phyloP scores from a whole-genome alignment of 441 rosid genomes.

The Eruca vesicaria region DNA sequence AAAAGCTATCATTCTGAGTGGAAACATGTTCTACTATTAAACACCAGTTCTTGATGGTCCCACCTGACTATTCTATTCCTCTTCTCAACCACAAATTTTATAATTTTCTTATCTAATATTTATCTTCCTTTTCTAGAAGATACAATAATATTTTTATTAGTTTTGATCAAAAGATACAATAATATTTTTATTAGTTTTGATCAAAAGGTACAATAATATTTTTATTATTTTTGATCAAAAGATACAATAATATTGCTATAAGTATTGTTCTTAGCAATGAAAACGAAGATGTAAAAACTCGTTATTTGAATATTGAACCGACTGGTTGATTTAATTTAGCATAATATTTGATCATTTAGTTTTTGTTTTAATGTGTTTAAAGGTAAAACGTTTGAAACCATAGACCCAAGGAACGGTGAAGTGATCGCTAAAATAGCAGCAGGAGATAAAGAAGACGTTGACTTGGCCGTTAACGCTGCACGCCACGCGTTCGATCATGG shows the following conservation, averaged over 20 bases:
- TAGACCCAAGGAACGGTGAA: constrained; percentile 72
- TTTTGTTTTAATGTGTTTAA: constrained; percentile 9
- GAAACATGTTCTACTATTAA: constrained; percentile 5
- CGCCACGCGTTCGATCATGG: constrained; percentile 81
- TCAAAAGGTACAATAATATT: background rate
- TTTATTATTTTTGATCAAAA: no score
- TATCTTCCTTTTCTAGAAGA: background rate
- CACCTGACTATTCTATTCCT: constrained; percentile 14
- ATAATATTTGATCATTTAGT: background rate
- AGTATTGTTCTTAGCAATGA: background rate
- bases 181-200: background rate
- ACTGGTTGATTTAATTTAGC: constrained; percentile 9
- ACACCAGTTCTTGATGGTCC: constrained; percentile 2
- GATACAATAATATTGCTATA: background rate
- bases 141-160: background rate
- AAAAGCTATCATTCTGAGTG: background rate
- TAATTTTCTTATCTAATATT: background rate
- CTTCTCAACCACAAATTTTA: constrained; percentile 7
- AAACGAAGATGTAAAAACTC: background rate
- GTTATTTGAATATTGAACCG: background rate
- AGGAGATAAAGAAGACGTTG: constrained; percentile 70
- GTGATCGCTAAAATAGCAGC: constrained; percentile 52
- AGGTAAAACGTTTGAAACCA: constrained; percentile 66
- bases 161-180: background rate
- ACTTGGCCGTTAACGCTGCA: constrained; percentile 78